Conservation (phyloP, 805 yeast species). For the Candida sakaeoensis region DNA sequence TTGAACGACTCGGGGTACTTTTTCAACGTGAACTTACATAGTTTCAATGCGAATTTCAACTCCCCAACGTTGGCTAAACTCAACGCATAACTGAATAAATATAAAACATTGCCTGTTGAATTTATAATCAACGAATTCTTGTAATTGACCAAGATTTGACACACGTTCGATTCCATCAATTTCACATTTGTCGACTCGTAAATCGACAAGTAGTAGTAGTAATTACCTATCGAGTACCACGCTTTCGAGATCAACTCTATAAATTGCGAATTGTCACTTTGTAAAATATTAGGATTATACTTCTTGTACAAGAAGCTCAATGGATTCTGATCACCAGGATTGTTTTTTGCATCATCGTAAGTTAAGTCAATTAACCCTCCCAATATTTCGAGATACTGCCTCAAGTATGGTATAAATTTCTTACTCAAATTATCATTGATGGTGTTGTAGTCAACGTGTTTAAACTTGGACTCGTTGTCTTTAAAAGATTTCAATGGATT, state of each 20-base stretch:
- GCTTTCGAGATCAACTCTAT: constrained; percentile 29
- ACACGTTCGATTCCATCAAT: constrained; percentile 14
- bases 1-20: constrained; percentile 52
- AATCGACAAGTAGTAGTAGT: constrained; percentile 24
- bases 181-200: constrained; percentile 22
- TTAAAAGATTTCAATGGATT: constrained; percentile 33
- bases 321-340: constrained; percentile 13
- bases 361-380: constrained; percentile 21
- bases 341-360: constrained; percentile 22
- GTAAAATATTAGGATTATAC: constrained; percentile 29
- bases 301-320: constrained; percentile 34
- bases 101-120: constrained; percentile 27
- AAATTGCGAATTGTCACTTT: constrained; percentile 23
- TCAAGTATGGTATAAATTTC: constrained; percentile 17
- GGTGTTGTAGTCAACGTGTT: constrained; percentile 18
- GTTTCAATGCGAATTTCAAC: constrained; percentile 39
- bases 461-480: constrained; percentile 19
- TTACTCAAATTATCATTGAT: constrained; percentile 18
- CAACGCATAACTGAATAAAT: constrained; percentile 44
- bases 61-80: constrained; percentile 43
- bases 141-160: constrained; percentile 20
- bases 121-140: constrained; percentile 36
- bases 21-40: constrained; percentile 47
- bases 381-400: constrained; percentile 21
- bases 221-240: constrained; percentile 36